Evolutionary conservation across 2,329 filamentous ascomycete species (phyloP), one percentile per base, ranked within the genome.

Genomic region (Ceratocystis colombiana): DNA sequence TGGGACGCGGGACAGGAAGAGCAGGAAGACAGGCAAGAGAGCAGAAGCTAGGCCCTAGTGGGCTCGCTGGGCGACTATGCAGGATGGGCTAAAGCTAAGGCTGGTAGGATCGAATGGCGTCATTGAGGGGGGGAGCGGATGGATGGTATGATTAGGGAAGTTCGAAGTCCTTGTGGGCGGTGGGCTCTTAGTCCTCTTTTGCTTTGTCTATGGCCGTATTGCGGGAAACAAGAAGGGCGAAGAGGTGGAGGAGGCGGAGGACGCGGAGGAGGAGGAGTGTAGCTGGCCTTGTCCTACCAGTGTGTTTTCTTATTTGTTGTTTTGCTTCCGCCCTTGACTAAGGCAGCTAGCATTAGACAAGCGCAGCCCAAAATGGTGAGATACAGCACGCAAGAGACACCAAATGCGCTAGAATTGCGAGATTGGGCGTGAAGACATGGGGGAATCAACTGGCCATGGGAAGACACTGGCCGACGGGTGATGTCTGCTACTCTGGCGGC

Each of bases 71-170:
- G 45, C 15, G 61, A 3, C 30, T 8, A 50, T 46, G n/a, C 8
- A 41, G n/a, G 48, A 55, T 41, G 61, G 37, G 30, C 28, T 63
- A 57, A 41, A 41, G 25, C 25, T 17, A 22, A 57, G 17, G 53
- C 28, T 33, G 53, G 53, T 17, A 57, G 53, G 53, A 46, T 63
- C 44, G 25, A 55, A 65, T 65, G 48, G 63, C 63, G 63, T 61
- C 48, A 65, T 65, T 46, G 37, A 20, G 22, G 20, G 57, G 55
- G 20, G 15, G 46, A n/a, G 6, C 2, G 20, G 46, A 5, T 2
- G n/a, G 6, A 2, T 48, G 15, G 17, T n/a, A 48, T 22, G 46
- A 7, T 20, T 41, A 41, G 46, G n/a, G 46, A 17, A 48, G 46
- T 22, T 48, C 8, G 46, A 48, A 6, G 46, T 48, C n/a, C 8